Base-by-base conservation (phyloP, 2,329 filamentous ascomycete genomes). In the Hymenoscyphus scutula region DNA sequence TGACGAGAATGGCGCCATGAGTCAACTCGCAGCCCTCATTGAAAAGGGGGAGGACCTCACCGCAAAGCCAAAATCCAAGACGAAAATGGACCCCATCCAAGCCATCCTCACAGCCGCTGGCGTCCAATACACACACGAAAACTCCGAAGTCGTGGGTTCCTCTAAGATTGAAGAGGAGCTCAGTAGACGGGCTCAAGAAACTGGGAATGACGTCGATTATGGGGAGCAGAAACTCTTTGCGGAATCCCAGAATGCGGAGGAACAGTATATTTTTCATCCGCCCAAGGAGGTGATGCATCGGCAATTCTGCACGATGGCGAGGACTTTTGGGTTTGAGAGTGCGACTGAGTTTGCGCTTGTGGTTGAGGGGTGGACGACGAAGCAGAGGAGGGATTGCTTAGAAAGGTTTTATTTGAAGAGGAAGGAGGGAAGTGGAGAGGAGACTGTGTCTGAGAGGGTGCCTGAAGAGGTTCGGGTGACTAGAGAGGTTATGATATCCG, bases 41-140 rank as follows among this genome's bases (percentile, higher is more conserved):
- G 67, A 76, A 1, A 79, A 82, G 63, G 81, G 84, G 53, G 81
- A 80, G 60, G 68, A 77, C 66, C 71, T 76, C 56, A 70, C 76
- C 58, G 76, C 73, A 61, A 74, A 70, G 64, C 74, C 77, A 3
- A 81, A 81, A 69, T 64, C 71, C 1, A 71, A 72, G 13, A 71
- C 76, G 0, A 82, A 80, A 68, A 87, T 63, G 55, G 91, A 98
- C 70, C 89, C 91, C 0, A 84, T 98, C 34, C 89, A 94, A 69
- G 95, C 92, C 1, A 98, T 99, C 65, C 84, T 99, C 1, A 87
- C 91, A 2, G 86, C 88, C 7, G 92, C 91, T 0, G 95, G 95
- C 1, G 93, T 99, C 0, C 88, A 95, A 72, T 99, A 99, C 74
- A 96, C 92, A 0, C 95, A 99, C 73, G 90, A 98, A 70, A 99